Base-by-base conservation (phyloP, 257 asterid genomes). In the Petunia secreta region DNA sequence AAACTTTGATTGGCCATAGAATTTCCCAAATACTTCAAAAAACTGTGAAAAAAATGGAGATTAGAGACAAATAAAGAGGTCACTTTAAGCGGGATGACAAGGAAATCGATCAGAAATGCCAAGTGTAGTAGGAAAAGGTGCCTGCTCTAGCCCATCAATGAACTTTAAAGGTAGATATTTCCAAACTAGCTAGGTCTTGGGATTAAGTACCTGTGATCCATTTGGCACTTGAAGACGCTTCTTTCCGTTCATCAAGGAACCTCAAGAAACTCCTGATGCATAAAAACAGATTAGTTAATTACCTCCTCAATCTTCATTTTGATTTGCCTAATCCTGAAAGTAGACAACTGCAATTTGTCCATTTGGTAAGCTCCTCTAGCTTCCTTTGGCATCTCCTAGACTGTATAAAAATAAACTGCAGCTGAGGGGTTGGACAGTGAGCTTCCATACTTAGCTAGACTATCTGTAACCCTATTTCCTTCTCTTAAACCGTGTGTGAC, bases 11-110 rank as follows among this genome's bases (percentile, higher is more conserved):
- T 96, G 99, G 83, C 99, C 80, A 38, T 94, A 96, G 58, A 94
- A 87, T 90, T 91, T 91, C 83, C 98, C 99, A 85, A 96, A 89
- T 75, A 91, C 93, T 86, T 85, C 98, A 38, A 98, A 91, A 80
- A 91, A 83, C 99, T 96, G 95, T 39, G 53, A 54, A 73, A 50
- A 34, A 64, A 50, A 41, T 13, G 54, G n/a, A 79, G 77, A 64
- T n/a, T 3, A 64, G 25, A 79, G 6, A 14, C 62, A 63, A 14
- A 41, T 6, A 64, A 77, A 41, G 73, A 77, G 25, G 7, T 71
- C 5, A 1, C 14, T 37, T 14, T 44, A 34, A 52, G 11, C 14
- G 48, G 62, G 46, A 34, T 1, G 58, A 4, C 52, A 78, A n/a
- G 52, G 41, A 63, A 78, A 68, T 37, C 34, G 6, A 67, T 5